Base-by-base conservation (phyloP, 148 eudicot genomes). In the Persicaria maculosa region DNA sequence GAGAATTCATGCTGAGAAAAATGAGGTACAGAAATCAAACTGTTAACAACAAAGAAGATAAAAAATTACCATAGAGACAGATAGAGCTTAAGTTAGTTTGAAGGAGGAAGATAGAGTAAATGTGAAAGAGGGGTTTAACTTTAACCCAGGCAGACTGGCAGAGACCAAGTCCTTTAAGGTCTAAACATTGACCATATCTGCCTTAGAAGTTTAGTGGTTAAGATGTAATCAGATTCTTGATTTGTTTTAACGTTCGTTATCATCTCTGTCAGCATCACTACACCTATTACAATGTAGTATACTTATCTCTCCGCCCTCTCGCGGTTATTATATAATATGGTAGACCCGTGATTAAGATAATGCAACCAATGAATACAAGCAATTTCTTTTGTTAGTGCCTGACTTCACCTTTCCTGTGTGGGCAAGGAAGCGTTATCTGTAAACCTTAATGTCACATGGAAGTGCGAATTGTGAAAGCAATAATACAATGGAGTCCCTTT, bases 141-240 rank as follows among this genome's bases (percentile, higher is more conserved):
- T 59, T 59, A 7, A 59, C 19, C 58, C 64, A 19, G 31, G 64
- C 31, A 57, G 31, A 62, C 62, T 6, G 31, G 62, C 25, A 57
- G 31, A 62, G 68, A 62, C 45, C 15, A 62, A 62, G 44, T 36
- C 68, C 44, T 20, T 62, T 17, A 40, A 57, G 62, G 64, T 58
- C 20, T 58, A 58, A 58, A 58, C 11, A 19, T 58, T 58, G 64
- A 58, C 64, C 64, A 6, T 58, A 58, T 58, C 64, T 58, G 64
- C 36, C 20, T 31, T 53, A 16, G 12, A 55, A 12, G 68, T 62
- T 62, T 22, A 62, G 68, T 25, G 68, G 68, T 44, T n/a, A 43
- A 65, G 70, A 65, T 65, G 69, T 65, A 43, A 65, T 40, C 70
- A 65, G 70, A 65, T 40, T 65, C 70, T 65, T 65, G 19, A 65